Percentiles rank a stretch among this genome's conserved stretches.
Evolutionary conservation across 371 early-diverging fungal species (phyloP).

Genomic region (Chytridium lagenaria): DNA sequence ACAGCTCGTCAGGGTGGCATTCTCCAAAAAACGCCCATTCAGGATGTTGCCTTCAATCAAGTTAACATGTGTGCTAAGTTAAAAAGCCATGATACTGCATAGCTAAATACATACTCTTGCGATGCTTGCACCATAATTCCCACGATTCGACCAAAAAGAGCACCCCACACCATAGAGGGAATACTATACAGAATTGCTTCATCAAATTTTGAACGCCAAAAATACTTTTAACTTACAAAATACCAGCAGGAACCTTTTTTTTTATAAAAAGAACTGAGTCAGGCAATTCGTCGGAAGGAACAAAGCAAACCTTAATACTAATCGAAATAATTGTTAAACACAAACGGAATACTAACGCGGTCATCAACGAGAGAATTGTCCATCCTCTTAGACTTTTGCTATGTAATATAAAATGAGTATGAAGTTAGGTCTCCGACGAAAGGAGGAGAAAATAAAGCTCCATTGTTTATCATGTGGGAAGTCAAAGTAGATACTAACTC

Average conservation of each 20-base stretch:
- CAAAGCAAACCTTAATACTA: constrained; percentile 53
- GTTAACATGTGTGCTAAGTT: constrained; percentile 15
- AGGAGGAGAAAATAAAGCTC: background rate
- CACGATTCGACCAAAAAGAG: constrained; percentile 88
- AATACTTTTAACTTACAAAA: constrained; percentile 69
- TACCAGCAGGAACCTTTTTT: constrained; percentile 81
- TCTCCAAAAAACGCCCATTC: constrained; percentile 46
- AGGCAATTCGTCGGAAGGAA: background rate
- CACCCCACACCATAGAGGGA: constrained; percentile 94
- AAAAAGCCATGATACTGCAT: constrained; percentile 47
- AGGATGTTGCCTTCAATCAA: constrained; percentile 20
- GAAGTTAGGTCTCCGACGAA: no score
- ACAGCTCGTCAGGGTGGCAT: constrained; percentile 54
- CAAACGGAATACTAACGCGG: constrained; percentile 38
- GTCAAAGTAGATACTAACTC: no score
- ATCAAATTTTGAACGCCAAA: no score
- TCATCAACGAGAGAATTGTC: constrained; percentile 26
- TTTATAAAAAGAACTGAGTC: constrained; percentile 18
- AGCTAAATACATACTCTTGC: constrained; percentile 58
- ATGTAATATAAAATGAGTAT: no score
- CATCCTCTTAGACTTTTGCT: constrained; percentile 20
- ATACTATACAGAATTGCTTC: no score
- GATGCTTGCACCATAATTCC: constrained; percentile 80
- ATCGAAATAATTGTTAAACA: constrained; percentile 49
- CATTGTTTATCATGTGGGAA: no score